Evolutionary conservation across 495 filamentous ascomycete species (phyloP), one percentile per base, ranked within the genome.

Genomic region (Penicillium lagena): DNA sequence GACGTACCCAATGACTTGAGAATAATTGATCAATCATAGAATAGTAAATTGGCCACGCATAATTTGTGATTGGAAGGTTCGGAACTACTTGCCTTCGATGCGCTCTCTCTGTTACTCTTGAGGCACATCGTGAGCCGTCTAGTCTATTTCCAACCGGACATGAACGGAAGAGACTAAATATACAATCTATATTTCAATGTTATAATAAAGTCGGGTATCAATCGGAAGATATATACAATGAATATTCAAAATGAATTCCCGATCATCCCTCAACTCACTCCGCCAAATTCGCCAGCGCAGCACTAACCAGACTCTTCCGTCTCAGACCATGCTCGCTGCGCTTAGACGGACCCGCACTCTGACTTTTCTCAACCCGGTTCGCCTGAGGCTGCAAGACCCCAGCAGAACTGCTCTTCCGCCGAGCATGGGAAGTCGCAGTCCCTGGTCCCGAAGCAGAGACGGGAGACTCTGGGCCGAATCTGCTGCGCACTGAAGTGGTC

Each of bases 281-380:
- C 14, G 63, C 60, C 47, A 71, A 62, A 12, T 63, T 68, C 5
- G 68, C 68, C 51, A 72, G 48, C 30, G 67, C 67, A 22, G 67
- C 64, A 58, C 64, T 71, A 7, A 74, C 68, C 32, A 74, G 55
- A 45, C 70, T 74, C 57, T 67, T 71, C 39, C 70, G 52, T 34
- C 70, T 52, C 10, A 73, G 42, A 0, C 66, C 63, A 39, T 67
- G 62, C 28, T 72, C 70, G 43, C 62, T 62, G 46, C 65, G 66
- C 51, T 66, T 70, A 9, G 55, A 58, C 27, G 57, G 35, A 33
- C 64, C 63, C 13, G 62, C 53, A n/a, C 50, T 43, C 2, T 70
- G 65, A 27, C 41, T 63, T 44, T 73, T 73, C 42, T 69, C 68
- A 39, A 73, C 60, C 9, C 70, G 65, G 43, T 56, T 52, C 4